Evolutionary conservation across 1,284 basidiomycete genomes (phyloP).

Genomic region (Trichosporon coremiiforme): DNA sequence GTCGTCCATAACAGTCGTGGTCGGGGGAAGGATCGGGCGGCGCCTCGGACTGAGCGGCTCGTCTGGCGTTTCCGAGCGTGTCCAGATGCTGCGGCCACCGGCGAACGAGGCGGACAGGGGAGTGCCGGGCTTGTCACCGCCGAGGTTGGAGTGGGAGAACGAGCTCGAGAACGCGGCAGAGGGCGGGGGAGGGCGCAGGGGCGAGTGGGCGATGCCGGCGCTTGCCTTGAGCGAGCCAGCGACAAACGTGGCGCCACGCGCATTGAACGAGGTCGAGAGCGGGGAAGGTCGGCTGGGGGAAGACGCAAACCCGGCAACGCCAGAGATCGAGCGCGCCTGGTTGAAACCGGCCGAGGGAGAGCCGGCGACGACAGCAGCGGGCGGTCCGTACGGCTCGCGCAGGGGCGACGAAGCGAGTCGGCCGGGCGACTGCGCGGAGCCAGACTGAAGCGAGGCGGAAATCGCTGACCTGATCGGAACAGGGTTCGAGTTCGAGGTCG

Average conservation of each 20-base stretch:
- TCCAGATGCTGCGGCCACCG: constrained; percentile 51
- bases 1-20: constrained; percentile 29
- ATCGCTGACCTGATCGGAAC: constrained; percentile 53
- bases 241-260: constrained; percentile 40
- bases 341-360: constrained; percentile 51
- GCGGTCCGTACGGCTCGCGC: constrained; percentile 52
- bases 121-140: constrained; percentile 30
- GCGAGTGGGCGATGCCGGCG: constrained; percentile 39
- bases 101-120: constrained; percentile 52
- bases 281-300: constrained; percentile 50
- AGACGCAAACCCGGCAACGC: constrained; percentile 43
- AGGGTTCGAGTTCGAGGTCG: constrained; percentile 35
- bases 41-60: constrained; percentile 47
- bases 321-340: constrained; percentile 32
- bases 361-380: constrained; percentile 42
- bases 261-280: constrained; percentile 46
- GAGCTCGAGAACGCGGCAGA: constrained; percentile 42
- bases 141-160: constrained; percentile 44
- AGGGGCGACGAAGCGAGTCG: constrained; percentile 46
- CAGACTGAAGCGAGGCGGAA: constrained; percentile 44
- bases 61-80: constrained; percentile 44
- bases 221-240: constrained; percentile 45
- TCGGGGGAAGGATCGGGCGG: constrained; percentile 31
- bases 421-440: constrained; percentile 28
- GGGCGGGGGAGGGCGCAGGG: constrained; percentile 45